Evolutionary conservation across 2,329 filamentous ascomycete species (phyloP).

Genomic region (Ophiostoma angusticollis): DNA sequence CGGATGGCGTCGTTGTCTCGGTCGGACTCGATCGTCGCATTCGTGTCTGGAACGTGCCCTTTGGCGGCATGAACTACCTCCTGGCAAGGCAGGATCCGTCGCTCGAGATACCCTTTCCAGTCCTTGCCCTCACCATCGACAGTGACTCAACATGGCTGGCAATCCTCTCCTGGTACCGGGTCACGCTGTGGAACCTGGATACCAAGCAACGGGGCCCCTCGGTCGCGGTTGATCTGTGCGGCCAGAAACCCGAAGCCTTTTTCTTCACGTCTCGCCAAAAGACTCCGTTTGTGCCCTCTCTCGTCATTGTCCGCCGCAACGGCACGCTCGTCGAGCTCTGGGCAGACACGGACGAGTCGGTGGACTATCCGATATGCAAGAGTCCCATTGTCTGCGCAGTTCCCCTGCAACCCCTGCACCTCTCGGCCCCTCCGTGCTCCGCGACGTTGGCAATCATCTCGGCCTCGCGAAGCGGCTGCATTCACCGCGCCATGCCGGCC

Average conservation of each 20-base stretch:
- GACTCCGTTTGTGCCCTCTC: slow-evolving; percentile 25
- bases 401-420: slow-evolving; percentile 19
- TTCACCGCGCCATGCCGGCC: slow-evolving; percentile 33
- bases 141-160: slow-evolving; percentile 53
- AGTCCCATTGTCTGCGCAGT: slow-evolving; percentile 39
- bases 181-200: slow-evolving; percentile 51
- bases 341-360: slow-evolving; percentile 29
- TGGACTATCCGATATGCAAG: slow-evolving; percentile 36
- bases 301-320: slow-evolving; percentile 52
- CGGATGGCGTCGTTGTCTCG: slow-evolving; percentile 53
- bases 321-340: slow-evolving; percentile 49
- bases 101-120: slow-evolving; percentile 34
- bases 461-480: slow-evolving; percentile 35
- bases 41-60: slow-evolving; percentile 50
- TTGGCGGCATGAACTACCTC: slow-evolving; percentile 28
- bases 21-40: slow-evolving; percentile 58
- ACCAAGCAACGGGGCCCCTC: slow-evolving; percentile 43
- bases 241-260: slow-evolving; percentile 48
- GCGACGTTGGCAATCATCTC: slow-evolving; percentile 29
- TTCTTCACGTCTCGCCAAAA: slow-evolving; percentile 41
- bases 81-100: slow-evolving; percentile 26
- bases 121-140: slow-evolving; percentile 53
- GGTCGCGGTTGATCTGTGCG: slow-evolving; percentile 40
- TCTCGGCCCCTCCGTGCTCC: background rate
- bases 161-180: slow-evolving; percentile 44